Evolutionary conservation across 2,329 filamentous ascomycete genomes (phyloP).

Genomic region (Diaporthe vaccinii): DNA sequence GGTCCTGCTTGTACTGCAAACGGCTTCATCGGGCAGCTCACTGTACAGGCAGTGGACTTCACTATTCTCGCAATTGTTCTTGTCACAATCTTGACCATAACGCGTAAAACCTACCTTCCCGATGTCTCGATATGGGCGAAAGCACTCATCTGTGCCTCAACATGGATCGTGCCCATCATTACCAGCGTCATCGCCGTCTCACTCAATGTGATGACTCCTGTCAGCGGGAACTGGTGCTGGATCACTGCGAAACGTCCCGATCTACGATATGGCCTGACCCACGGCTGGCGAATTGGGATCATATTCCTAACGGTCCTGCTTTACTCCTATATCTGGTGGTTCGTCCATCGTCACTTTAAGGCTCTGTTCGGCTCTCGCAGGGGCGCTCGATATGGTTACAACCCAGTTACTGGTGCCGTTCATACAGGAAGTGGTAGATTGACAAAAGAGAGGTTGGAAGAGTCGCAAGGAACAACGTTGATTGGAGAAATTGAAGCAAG

Average conservation of each 20-base stretch:
- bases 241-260: slow-evolving; percentile 53
- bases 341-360: slow-evolving; percentile 44
- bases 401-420: slow-evolving; percentile 9
- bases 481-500: slow-evolving; percentile 2
- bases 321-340: slow-evolving; percentile 59
- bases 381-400: neutral
- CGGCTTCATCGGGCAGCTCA: slow-evolving; percentile 60
- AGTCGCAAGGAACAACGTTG: slow-evolving; percentile 21
- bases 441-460: slow-evolving; percentile 10
- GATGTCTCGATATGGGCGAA: slow-evolving; percentile 48
- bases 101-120: slow-evolving; percentile 50
- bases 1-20: slow-evolving; percentile 56
- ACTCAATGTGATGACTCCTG: slow-evolving; percentile 49
- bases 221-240: slow-evolving; percentile 61
- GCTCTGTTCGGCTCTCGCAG: slow-evolving; percentile 24
- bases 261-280: slow-evolving; percentile 58
- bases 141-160: slow-evolving; percentile 51
- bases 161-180: slow-evolving; percentile 57
- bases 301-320: slow-evolving; percentile 56
- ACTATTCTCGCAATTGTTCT: slow-evolving; percentile 60
- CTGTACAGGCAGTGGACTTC: slow-evolving; percentile 58
- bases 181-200: slow-evolving; percentile 51
- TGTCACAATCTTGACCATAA: slow-evolving; percentile 43
- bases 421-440: neutral
- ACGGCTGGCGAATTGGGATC: slow-evolving; percentile 60